Evolutionary conservation across 208 protist species (phyloP).

Genomic region (Herpetomonas samuelpessoai): DNA sequence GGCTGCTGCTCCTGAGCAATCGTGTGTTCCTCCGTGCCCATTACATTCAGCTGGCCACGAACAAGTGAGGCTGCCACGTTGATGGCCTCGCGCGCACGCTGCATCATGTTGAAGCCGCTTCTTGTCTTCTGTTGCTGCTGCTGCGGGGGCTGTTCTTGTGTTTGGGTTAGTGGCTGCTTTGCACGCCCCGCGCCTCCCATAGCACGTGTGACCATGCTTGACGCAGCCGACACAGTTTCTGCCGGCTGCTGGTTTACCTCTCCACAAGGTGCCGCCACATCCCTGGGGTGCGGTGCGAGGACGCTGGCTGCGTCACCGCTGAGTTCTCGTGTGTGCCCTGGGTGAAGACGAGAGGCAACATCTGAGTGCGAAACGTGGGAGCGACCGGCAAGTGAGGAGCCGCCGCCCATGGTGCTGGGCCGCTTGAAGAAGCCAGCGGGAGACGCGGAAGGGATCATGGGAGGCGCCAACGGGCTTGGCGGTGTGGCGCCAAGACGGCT

Average conservation of each 20-base stretch:
- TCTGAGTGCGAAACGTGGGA: constrained; percentile 4
- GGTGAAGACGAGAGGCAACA: too few relatives aligned
- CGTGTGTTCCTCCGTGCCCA: constrained; percentile 1
- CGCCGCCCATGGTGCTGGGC: constrained; percentile 9
- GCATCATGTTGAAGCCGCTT: constrained; percentile 27
- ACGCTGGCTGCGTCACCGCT: not conserved
- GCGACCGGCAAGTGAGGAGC: constrained; percentile 3
- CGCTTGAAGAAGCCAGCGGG: constrained; percentile 58
- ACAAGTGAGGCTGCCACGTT: constrained; percentile 59
- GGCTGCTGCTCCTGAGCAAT: constrained; percentile 3
- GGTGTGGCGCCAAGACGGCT: constrained; percentile 21
- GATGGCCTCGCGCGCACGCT: constrained; percentile 57
- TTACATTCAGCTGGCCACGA: constrained; percentile 45
- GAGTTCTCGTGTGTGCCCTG: not conserved
- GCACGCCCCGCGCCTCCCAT: not conserved
- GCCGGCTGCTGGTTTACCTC: too few relatives aligned
- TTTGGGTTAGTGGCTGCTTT: not conserved
- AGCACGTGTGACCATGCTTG: not conserved
- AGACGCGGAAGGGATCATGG: constrained; percentile 23
- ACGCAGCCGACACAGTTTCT: not conserved
- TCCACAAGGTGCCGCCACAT: too few relatives aligned
- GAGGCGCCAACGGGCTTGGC: constrained; percentile 18
- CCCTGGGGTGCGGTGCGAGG: too few relatives aligned
- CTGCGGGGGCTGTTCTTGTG: not conserved
- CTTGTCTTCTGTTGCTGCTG: not conserved